Evolutionary conservation across 169 alveolate species (phyloP).

Genomic region (Babesia ovis): DNA sequence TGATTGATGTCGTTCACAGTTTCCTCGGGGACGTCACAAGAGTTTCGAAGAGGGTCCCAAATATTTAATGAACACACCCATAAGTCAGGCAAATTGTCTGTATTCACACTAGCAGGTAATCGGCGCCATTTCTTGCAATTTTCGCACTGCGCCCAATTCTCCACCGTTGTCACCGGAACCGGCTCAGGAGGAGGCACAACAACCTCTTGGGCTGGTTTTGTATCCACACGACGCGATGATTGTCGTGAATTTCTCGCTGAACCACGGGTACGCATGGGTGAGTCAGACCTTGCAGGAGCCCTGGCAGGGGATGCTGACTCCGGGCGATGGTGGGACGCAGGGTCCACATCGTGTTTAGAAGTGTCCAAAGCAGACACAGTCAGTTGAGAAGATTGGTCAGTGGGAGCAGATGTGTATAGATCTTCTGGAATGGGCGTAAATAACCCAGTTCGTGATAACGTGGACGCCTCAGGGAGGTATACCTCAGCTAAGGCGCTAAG

Average conservation of each 20-base stretch:
- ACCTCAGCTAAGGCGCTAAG: slow-evolving; percentile 3
- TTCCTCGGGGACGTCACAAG: slow-evolving; percentile 65
- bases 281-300: background rate
- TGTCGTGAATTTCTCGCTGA: background rate
- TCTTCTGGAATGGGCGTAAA: slow-evolving; percentile 8
- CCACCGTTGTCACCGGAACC: slow-evolving; percentile 60
- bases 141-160: slow-evolving; percentile 81
- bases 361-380: background rate
- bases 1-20: slow-evolving; percentile 28
- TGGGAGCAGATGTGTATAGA: background rate
- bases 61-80: slow-evolving; percentile 76
- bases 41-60: slow-evolving; percentile 68
- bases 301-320: background rate
- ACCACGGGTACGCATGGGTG: slow-evolving; percentile 15
- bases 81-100: slow-evolving; percentile 72
- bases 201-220: background rate
- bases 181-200: background rate
- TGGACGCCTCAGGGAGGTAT: background rate
- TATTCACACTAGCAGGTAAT: slow-evolving; percentile 64
- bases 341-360: background rate
- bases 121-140: slow-evolving; percentile 77
- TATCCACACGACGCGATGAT: background rate
- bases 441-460: background rate
- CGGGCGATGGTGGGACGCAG: background rate
- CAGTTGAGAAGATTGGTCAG: background rate